Evolutionary conservation across 805 yeast species (phyloP).

Genomic region (Clavispora fructus): DNA sequence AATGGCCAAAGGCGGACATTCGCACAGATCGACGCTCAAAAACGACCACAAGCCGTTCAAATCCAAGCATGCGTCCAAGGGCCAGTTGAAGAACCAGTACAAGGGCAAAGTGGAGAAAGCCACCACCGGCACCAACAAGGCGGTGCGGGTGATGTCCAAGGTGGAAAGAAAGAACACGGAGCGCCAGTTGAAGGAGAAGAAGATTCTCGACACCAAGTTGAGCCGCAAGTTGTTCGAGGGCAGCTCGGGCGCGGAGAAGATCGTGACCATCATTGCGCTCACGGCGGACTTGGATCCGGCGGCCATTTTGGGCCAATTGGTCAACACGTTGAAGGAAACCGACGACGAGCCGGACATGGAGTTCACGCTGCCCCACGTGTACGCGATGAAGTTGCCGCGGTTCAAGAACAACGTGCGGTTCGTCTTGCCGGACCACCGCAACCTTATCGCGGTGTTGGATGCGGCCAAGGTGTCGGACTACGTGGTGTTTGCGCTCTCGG

Average conservation of each 20-base stretch:
- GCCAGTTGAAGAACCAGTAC: constrained; percentile 70
- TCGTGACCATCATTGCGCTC: constrained; percentile 75
- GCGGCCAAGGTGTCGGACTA: constrained; percentile 87
- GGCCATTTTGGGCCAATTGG: constrained; percentile 48
- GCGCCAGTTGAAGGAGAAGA: constrained; percentile 70
- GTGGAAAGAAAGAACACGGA: constrained; percentile 72
- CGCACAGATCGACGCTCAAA: constrained; percentile 81
- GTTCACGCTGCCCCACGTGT: constrained; percentile 43
- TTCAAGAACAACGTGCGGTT: constrained; percentile 75
- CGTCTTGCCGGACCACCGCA: constrained; percentile 62
- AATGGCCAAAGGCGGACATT: constrained; percentile 62
- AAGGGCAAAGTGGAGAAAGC: constrained; percentile 87
- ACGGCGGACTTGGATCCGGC: constrained; percentile 61
- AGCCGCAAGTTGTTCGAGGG: constrained; percentile 77
- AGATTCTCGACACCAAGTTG: constrained; percentile 55
- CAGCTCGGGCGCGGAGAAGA: constrained; percentile 71
- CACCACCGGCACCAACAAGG: constrained; percentile 26
- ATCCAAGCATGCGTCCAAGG: constrained; percentile 85
- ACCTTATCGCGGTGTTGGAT: constrained; percentile 70
- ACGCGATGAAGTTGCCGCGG: constrained; percentile 48
- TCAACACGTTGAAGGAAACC: constrained; percentile 33
- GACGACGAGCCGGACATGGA: constrained; percentile 19
- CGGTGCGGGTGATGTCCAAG: constrained; percentile 36
- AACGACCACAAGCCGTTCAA: constrained; percentile 87
- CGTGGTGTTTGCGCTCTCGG: constrained; percentile 85